Evolutionary conservation across 2,329 filamentous ascomycete species (phyloP).

Genomic region (Clarireedia paspali): DNA sequence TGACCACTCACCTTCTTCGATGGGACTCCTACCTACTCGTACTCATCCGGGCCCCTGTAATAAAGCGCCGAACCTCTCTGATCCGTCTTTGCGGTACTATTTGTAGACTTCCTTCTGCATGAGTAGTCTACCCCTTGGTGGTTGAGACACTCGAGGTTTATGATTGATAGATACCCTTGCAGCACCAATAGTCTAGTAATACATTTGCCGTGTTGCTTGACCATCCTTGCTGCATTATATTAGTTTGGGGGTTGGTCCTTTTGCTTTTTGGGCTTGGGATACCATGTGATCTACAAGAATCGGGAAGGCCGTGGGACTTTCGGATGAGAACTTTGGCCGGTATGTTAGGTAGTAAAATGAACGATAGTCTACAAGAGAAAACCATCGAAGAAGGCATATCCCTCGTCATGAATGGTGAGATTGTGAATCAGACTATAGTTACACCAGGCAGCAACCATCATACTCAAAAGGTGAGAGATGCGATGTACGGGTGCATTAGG

Average conservation of each 20-base stretch:
- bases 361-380: not conserved
- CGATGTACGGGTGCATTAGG: too few species aligned
- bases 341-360: not conserved
- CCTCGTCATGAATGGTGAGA: not conserved
- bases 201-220: too few species aligned
- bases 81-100: not conserved
- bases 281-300: not conserved
- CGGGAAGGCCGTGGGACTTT: not conserved
- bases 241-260: not conserved
- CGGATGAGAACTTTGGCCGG: not conserved
- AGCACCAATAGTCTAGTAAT: too few species aligned
- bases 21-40: not conserved
- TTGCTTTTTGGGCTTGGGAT: not conserved
- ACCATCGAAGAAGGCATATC: not conserved
- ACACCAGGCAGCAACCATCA: too few species aligned
- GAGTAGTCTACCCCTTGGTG: not conserved
- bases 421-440: too few species aligned
- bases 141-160: not conserved
- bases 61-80: not conserved
- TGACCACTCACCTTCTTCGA: not conserved
- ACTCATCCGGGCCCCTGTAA: not conserved
- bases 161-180: too few species aligned
- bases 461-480: too few species aligned
- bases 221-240: not conserved
- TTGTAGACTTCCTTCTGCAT: not conserved